Evolutionary conservation across 2,329 filamentous ascomycete genomes (phyloP).

Genomic region (Beauveria asiatica): DNA sequence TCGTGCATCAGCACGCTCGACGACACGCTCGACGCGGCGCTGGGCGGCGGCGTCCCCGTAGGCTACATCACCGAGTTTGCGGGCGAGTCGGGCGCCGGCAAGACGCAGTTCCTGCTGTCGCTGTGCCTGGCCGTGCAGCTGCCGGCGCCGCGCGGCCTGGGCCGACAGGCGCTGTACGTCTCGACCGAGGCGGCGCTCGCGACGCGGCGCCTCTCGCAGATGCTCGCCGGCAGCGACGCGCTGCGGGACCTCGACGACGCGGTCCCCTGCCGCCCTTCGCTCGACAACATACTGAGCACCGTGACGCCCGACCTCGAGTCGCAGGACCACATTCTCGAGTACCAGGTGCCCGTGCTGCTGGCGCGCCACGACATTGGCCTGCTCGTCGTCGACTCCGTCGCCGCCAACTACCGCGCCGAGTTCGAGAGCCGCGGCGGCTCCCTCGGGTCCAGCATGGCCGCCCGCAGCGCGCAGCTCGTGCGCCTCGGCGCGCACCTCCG

Average conservation of each 20-base stretch:
- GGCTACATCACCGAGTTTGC: conserved; percentile 83
- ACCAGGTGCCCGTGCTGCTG: conserved; percentile 83
- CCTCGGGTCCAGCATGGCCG: conserved; percentile 55
- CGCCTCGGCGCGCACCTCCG: conserved; percentile 69
- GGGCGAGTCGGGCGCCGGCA: conserved; percentile 88
- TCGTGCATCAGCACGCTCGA: conserved; percentile 73
- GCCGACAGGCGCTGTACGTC: conserved; percentile 77
- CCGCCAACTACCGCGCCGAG: conserved; percentile 91
- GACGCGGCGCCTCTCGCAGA: conserved; percentile 71
- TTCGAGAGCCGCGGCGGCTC: conserved; percentile 49
- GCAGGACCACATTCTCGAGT: conserved; percentile 90
- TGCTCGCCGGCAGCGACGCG: conserved; percentile 59
- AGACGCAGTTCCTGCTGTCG: conserved; percentile 86
- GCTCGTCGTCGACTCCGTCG: conserved; percentile 81
- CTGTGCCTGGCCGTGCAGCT: conserved; percentile 81
- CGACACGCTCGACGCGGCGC: conserved; percentile 54
- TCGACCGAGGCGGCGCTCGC: conserved; percentile 84
- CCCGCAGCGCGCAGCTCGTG: conserved; percentile 67
- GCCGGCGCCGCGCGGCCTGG: conserved; percentile 60
- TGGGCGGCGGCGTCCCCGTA: conserved; percentile 72
- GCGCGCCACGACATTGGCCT: conserved; percentile 69
- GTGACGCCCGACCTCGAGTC: conserved; percentile 83
- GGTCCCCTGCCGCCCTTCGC: conserved; percentile 41
- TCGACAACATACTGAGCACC: conserved; percentile 71
- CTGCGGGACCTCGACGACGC: conserved; percentile 33